phyloP scores from a whole-genome alignment of 106 monocot species.

The Dendrobium nobile region DNA sequence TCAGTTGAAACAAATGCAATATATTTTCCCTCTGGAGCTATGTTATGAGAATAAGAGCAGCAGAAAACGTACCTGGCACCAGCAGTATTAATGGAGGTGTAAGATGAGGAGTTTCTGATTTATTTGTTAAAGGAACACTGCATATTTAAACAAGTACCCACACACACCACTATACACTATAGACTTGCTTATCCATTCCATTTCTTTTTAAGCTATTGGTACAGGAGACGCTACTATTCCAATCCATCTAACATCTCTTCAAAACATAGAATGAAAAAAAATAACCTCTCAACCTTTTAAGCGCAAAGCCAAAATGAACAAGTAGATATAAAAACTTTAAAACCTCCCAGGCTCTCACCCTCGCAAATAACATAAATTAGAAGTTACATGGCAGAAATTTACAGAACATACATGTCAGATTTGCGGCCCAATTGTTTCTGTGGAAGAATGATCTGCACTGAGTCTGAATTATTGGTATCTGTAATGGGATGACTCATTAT shows the following conservation, averaged over 20 bases:
- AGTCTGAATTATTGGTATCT: slow-evolving; percentile 66
- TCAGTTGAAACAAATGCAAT: slow-evolving; percentile 61
- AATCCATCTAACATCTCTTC: background rate
- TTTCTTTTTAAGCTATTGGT: too few relatives aligned
- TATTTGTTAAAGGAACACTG: too few relatives aligned
- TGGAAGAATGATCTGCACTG: slow-evolving; percentile 83
- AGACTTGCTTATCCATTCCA: too few relatives aligned
- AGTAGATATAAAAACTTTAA: background rate
- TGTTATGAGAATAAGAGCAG: slow-evolving; percentile 51
- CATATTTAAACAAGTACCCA: too few relatives aligned
- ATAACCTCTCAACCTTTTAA: too few relatives aligned
- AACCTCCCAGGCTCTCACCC: background rate
- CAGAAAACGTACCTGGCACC: slow-evolving; percentile 74
- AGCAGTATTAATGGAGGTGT: background rate
- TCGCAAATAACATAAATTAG: background rate
- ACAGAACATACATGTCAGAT: slow-evolving; percentile 68
- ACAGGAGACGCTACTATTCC: background rate
- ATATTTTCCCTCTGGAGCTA: slow-evolving; percentile 34
- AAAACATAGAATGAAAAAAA: background rate
- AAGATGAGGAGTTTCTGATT: background rate
- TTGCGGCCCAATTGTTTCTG: slow-evolving; percentile 72
- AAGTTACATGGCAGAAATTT: background rate
- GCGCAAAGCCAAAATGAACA: too few relatives aligned
- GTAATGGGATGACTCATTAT: slow-evolving; percentile 87
- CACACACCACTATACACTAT: too few relatives aligned